phyloP scores from a whole-genome alignment of 768 basidiomycete species.

The Pleurotus djamor region DNA sequence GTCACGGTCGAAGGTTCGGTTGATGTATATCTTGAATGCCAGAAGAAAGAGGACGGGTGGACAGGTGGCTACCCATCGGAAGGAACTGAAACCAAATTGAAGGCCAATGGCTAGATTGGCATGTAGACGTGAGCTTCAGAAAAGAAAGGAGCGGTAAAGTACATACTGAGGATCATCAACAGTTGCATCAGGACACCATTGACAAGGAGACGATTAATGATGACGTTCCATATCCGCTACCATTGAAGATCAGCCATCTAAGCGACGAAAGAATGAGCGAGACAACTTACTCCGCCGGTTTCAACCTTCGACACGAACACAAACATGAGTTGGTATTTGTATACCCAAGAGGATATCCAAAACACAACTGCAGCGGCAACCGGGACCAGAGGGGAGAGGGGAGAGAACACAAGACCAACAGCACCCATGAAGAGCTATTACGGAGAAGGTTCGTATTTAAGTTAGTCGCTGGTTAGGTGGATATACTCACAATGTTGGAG shows the following conservation, averaged over 20 bases:
- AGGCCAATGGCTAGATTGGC: slow-evolving; percentile 73
- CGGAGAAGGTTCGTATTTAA: neutral
- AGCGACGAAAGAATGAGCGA: slow-evolving; percentile 6
- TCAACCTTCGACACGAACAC: slow-evolving; percentile 79
- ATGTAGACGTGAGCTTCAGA: neutral
- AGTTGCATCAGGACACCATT: slow-evolving; percentile 85
- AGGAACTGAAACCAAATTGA: slow-evolving; percentile 69
- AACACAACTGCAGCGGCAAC: slow-evolving; percentile 70
- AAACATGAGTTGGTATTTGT: slow-evolving; percentile 89
- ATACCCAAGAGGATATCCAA: slow-evolving; percentile 70
- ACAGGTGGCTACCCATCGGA: slow-evolving; percentile 79
- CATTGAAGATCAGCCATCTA: neutral
- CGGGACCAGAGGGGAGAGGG: slow-evolving; percentile 77
- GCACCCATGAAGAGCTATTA: slow-evolving; percentile 67
- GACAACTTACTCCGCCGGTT: slow-evolving; percentile 72
- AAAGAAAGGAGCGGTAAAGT: neutral
- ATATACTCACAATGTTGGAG: slow-evolving; percentile 25
- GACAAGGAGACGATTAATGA: slow-evolving; percentile 82
- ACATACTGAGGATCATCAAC: slow-evolving; percentile 83
- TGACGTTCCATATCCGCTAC: slow-evolving; percentile 92
- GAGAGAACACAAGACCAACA: slow-evolving; percentile 81
- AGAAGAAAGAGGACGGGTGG: slow-evolving; percentile 82
- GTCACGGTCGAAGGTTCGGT: slow-evolving; percentile 56
- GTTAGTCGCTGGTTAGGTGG: neutral
- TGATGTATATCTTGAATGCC: slow-evolving; percentile 83